Percentiles rank a stretch among this genome's conserved stretches.
Evolutionary conservation across 2,329 filamentous ascomycete species (phyloP).

Genomic region (Alternaria postmessia): DNA sequence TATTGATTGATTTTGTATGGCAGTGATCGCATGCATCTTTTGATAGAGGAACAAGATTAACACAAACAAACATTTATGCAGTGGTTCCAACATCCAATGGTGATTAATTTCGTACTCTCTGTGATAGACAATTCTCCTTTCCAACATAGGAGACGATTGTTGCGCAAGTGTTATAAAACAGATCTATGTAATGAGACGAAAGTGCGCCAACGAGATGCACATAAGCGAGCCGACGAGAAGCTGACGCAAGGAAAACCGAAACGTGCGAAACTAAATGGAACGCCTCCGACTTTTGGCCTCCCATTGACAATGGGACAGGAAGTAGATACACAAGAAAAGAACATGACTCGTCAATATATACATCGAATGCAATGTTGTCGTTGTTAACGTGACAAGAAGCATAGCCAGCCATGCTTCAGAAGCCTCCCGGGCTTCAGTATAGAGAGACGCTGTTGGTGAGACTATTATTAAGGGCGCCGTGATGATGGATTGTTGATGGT

Average conservation of each 20-base stretch:
- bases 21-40: neutral
- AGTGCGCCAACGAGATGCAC: constrained; percentile 11
- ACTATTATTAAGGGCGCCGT: constrained; percentile 1
- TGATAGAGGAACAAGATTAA: neutral
- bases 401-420: constrained; percentile 20
- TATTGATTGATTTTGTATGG: constrained; percentile 1
- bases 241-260: constrained; percentile 10
- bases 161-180: constrained; percentile 3
- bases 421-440: constrained; percentile 13
- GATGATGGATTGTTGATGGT: neutral
- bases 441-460: neutral
- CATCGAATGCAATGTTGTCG: constrained; percentile 20
- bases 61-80: neutral
- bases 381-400: constrained; percentile 18
- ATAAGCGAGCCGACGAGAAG: constrained; percentile 4
- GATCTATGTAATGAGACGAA: constrained; percentile 11
- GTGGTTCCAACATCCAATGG: neutral
- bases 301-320: neutral
- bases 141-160: constrained; percentile 6
- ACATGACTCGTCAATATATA: constrained; percentile 30
- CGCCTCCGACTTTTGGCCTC: constrained; percentile 13
- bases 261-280: neutral
- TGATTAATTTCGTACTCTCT: neutral
- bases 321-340: constrained; percentile 11
- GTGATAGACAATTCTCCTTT: neutral